Evolutionary conservation across 768 basidiomycete species (phyloP), one percentile per base, ranked within the genome.

Genomic region (Auriscalpium vulgare): DNA sequence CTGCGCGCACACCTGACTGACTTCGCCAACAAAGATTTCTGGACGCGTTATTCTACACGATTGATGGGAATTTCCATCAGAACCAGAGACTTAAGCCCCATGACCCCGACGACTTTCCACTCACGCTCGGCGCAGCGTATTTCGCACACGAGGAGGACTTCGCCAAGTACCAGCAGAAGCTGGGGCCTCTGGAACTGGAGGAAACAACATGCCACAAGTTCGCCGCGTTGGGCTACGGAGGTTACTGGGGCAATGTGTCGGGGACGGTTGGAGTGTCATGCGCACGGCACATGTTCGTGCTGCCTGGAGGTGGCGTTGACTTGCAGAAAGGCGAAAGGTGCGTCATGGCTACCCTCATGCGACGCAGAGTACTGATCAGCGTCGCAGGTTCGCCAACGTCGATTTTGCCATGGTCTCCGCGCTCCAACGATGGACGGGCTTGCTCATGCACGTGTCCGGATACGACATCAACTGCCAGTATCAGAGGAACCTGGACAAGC

Each of bases 111-210:
- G 47, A 49, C 47, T 49, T 49, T 14, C 19, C 47, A 2, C 47
- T 49, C 17, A 49, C 47, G 17, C 47, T 21, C 19, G 47, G 47
- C 8, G 47, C 47, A 7, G 29, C 19, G 8, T 49, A 49, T 21
- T 49, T 49, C 47, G 47, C 29, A 2, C 14, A 49, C 47, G 17
- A 14, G 14, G 47, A 19, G 8, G 17, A 21, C 13, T 49, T 49
- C 8, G 34, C 29, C 17, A 21, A 8, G 34, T 60, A 51, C 45
- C 40, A 45, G 4, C 16, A 37, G 10, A 29, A 17, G 23, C 38
- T 58, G 10, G 47, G 46, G n/a, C 55, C 38, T 7, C 16, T 47
- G 17, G 37, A 48, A n/a, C 43, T 17, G 10, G 56, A 63, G 58
- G 62, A 53, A 2, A 14, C 40, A 6, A 43, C 40, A 13, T 43